These are phyloP conservation scores for Schoenoplectus tabernaemontani DNA, from an alignment of 202 grass and related monocot genomes.

Conservation along the genomic window DNA sequence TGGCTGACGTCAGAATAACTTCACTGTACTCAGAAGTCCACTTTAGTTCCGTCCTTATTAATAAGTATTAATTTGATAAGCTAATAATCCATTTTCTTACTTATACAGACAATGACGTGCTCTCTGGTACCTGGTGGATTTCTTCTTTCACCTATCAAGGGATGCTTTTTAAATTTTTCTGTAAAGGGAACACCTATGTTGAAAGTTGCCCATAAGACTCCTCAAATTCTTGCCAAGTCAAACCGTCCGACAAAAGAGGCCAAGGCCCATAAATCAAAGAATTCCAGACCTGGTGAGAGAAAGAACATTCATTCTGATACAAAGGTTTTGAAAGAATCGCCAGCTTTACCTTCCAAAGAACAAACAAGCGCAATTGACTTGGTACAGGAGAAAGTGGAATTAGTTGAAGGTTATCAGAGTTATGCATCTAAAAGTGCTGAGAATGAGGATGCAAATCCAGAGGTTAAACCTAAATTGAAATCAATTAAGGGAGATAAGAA, in stretches of 20 bases:
- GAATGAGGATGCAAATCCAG: constrained; percentile 33
- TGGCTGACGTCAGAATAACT: not conserved
- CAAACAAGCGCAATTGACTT: constrained; percentile 24
- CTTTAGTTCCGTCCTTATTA: not conserved
- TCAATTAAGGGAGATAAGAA: constrained; percentile 37
- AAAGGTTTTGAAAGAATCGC: constrained; percentile 39
- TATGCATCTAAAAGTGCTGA: constrained; percentile 33
- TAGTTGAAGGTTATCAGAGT: constrained; percentile 30
- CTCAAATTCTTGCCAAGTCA: constrained; percentile 6
- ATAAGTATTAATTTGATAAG: not conserved
- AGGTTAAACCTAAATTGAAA: constrained; percentile 44
- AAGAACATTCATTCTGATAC: constrained; percentile 38
- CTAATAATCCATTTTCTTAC: constrained; percentile 11
- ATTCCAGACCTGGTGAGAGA: constrained; percentile 44
- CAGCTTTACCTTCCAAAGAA: constrained; percentile 28
- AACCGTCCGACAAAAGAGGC: constrained; percentile 28
- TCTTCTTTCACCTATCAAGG: constrained; percentile 63
- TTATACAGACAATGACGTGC: constrained; percentile 79
- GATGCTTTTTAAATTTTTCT: constrained; percentile 46
- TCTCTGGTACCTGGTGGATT: constrained; percentile 61
- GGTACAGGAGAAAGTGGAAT: constrained; percentile 35
- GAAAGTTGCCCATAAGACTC: constrained; percentile 37
- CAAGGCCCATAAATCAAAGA: constrained; percentile 46
- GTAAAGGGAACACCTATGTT: constrained; percentile 40
- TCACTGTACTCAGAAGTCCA: not conserved